Base-by-base conservation (phyloP, 2,329 filamentous ascomycete species). In the Cladophialophora bantiana region DNA sequence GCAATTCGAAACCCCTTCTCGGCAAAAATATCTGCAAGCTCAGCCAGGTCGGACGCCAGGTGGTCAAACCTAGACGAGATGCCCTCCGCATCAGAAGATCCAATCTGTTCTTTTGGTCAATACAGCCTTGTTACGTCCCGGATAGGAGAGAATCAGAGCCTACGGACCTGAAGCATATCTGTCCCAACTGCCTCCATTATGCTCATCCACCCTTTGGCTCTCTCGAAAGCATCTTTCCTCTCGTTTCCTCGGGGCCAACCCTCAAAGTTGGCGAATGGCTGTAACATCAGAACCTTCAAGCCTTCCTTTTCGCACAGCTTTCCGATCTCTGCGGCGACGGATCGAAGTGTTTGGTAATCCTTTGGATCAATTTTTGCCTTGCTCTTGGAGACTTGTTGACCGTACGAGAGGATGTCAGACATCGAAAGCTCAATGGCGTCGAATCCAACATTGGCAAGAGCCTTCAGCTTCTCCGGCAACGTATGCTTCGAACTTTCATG, bases 181-280 rank as follows among this genome's bases (percentile, higher is more conserved):
- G 88, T 90, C 0, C 88, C 90, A 0, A 85, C 83, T 2, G 88
- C 88, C 38, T 88, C 80, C 90, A 93, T 93, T 67, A 94, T 86
- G 7, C 83, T 78, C 57, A 90, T 85, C 90, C 90, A 94, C 0
- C 89, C 89, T 6, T 76, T 78, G 0, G 88, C 90, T 31, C 88
- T 82, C 0, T 80, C 77, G 69, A 90, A 90, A 0, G 88, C 89
- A 59, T 90, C 85, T 4, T 85, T 77, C 3, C 89, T 80, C 75
- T 90, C 45, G 1, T 85, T 86, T 0, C 81, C 86, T 48, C 81
- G 80, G 0, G 83, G 79, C 90, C 90, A 94, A 1, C 90, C 91
- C 72, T 94, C 90, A 65, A 92, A 93, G 72, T 93, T 91, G 15
- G 87, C 80, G 72, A 94, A 93, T 0, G 90, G 90, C 73, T 94